Base-by-base conservation (phyloP, 768 basidiomycete species). In the Clitopilus hobsonii region DNA sequence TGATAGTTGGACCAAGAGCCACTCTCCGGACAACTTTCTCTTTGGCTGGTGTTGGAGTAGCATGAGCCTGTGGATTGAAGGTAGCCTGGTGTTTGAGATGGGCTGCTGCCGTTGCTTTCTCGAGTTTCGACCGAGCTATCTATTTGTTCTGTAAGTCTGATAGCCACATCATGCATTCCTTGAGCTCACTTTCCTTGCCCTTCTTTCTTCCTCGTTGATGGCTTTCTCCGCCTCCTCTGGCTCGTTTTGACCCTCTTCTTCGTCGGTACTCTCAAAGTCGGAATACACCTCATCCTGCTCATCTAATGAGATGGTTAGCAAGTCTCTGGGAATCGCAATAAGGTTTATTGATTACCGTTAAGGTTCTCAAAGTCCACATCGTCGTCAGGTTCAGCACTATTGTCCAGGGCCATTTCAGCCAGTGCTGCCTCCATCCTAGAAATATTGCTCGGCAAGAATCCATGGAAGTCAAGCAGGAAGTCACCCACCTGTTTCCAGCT, bases 231-330 rank as follows among this genome's bases (percentile, higher is more conserved):
- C 85, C 4, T 71, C 75, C 5, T 81, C 81, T 16, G 74, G 71
- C 10, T 78, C 80, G 23, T 79, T 78, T n/a, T 79, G 77, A 1
- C 69, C 76, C 30, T 80, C 76, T 56, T 85, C 85, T 38, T 90
- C 90, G 55, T 93, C 91, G 0, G 91, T 93, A 59, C 87, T 89
- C 58, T 84, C 88, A 63, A 94, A 94, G 66, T 94, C 91, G 8
- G 88, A 89, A 59, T 80, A 90, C 56, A 91, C 90, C 6, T 86
- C 66, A 62, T 93, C 91, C 60, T 89, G 84, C 66, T 94, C 91
- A 51, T 89, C 91, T 91, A n/a, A n/a, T n/a, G n/a, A n/a, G n/a
- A n/a, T n/a, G n/a, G n/a, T n/a, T n/a, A n/a, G n/a, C n/a, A n/a
- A n/a, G n/a, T n/a, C n/a, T n/a, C n/a, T n/a, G n/a, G n/a, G n/a